Base-by-base conservation (phyloP, 345 rosid genomes). In the Boechera stricta region DNA sequence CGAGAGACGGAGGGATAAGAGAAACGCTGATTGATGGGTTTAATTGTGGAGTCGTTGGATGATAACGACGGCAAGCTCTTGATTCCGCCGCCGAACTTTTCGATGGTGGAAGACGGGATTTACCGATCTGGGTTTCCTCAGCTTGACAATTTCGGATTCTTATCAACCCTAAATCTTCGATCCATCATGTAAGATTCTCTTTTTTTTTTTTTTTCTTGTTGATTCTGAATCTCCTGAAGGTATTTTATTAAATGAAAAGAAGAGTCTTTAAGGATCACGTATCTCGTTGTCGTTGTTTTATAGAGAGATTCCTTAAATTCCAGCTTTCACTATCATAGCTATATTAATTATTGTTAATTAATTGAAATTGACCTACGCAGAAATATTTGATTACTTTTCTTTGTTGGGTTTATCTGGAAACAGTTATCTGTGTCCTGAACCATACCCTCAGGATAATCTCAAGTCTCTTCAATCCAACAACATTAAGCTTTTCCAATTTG, bases 371-470 rank as follows among this genome's bases (percentile, higher is more conserved):
- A 64, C 60, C 10, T 42, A 11, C 54, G 60, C 69, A 76, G 49
- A 61, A 62, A 35, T 13, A 52, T 69, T 70, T 64, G 52, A 71
- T 62, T 52, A 57, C 72, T 45, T 77, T 64, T 62, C 26, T 26
- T 58, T 42, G 44, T 31, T 35, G 39, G 72, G 16, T 71, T 70
- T 42, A 24, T 64, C 48, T 66, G 77, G 67, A 72, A 26, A 70
- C 93, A 93, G 93, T 78, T 93, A 86, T 73, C 77, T 91, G 84
- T 93, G 98, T 74, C 86, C 87, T 51, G 97, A 91, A 76, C 91
- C 95, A 0, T 93, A 91, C 74, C 97, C 97, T 0, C 86, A 86
- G 64, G 97, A 88, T 36, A 93, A 83, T 57, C 61, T 85, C 77
- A 73, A 86, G 77, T 88, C 83, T 79, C 88, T 93, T 59, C 61